phyloP scores from a whole-genome alignment of 2,329 filamentous ascomycete species.

The Trichoderma sp. region DNA sequence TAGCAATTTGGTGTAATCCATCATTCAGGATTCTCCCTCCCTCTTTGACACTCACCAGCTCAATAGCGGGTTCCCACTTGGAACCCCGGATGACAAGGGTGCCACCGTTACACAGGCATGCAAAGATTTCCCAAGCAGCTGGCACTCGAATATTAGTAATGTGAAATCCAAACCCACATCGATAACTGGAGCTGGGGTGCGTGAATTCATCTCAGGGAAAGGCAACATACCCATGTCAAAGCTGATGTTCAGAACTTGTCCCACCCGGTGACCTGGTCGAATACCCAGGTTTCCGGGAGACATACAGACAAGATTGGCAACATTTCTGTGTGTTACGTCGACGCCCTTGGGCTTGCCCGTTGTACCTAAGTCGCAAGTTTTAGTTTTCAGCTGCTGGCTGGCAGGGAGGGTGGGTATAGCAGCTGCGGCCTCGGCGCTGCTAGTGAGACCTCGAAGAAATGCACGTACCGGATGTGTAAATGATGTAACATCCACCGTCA shows the following conservation, averaged over 20 bases:
- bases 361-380: slow-evolving; percentile 39
- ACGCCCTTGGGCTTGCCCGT: slow-evolving; percentile 61
- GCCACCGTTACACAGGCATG: slow-evolving; percentile 58
- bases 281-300: slow-evolving; percentile 55
- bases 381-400: background rate
- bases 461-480: slow-evolving; percentile 54
- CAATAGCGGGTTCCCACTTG: slow-evolving; percentile 49
- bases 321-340: slow-evolving; percentile 56
- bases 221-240: slow-evolving; percentile 60
- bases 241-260: slow-evolving; percentile 57
- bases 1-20: background rate
- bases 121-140: slow-evolving; percentile 64
- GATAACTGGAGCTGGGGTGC: slow-evolving; percentile 19
- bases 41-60: slow-evolving; percentile 39
- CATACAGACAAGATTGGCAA: slow-evolving; percentile 54
- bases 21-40: background rate
- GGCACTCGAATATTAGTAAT: slow-evolving; percentile 20
- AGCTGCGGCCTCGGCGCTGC: background rate
- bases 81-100: slow-evolving; percentile 55
- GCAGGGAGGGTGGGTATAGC: background rate
- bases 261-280: slow-evolving; percentile 51
- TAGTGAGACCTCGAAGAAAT: background rate
- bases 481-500: slow-evolving; percentile 47
- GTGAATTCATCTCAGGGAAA: background rate
- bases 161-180: background rate